phyloP scores from a whole-genome alignment of 1,284 basidiomycete genomes.

The Amylostereum areolatum region DNA sequence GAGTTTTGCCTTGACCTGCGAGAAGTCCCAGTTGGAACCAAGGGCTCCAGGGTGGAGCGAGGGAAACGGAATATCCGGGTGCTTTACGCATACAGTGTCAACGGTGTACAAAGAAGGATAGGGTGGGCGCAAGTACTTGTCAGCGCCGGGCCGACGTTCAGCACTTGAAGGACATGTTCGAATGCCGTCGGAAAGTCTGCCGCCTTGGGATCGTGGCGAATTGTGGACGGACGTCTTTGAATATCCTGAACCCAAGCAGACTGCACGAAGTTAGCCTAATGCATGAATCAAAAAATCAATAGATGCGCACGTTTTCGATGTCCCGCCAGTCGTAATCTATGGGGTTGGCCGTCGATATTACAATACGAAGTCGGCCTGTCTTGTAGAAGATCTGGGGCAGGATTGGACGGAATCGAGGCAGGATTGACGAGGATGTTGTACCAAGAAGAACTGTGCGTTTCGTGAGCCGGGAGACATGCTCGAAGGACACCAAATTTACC shows the following conservation, averaged over 20 bases:
- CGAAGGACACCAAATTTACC: slow-evolving; percentile 31
- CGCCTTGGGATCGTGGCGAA: slow-evolving; percentile 41
- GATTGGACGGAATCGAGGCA: slow-evolving; percentile 4
- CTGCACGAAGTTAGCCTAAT: slow-evolving; percentile 27
- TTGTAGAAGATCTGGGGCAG: slow-evolving; percentile 63
- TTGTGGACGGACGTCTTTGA: slow-evolving; percentile 40
- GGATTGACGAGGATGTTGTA: slow-evolving; percentile 25
- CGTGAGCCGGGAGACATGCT: too few species aligned
- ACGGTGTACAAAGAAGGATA: not conserved
- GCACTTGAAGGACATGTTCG: slow-evolving; percentile 46
- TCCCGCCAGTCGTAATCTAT: slow-evolving; percentile 70
- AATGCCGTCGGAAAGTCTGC: slow-evolving; percentile 36
- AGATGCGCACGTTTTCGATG: slow-evolving; percentile 63
- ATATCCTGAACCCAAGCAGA: slow-evolving; percentile 75
- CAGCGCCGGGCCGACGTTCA: slow-evolving; percentile 63
- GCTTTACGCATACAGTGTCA: slow-evolving; percentile 23
- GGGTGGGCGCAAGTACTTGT: slow-evolving; percentile 18
- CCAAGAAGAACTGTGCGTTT: slow-evolving; percentile 58
- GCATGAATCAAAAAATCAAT: slow-evolving; percentile 3
- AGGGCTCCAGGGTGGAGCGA: slow-evolving; percentile 47
- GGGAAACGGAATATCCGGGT: slow-evolving; percentile 51
- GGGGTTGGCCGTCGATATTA: slow-evolving; percentile 72
- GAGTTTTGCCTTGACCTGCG: slow-evolving; percentile 57
- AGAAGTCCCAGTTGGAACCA: slow-evolving; percentile 69
- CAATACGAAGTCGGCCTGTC: slow-evolving; percentile 62